These are phyloP conservation scores for Scedosporium boydii DNA, from an alignment of 2,329 filamentous ascomycete species.

Conservation along the genomic window DNA sequence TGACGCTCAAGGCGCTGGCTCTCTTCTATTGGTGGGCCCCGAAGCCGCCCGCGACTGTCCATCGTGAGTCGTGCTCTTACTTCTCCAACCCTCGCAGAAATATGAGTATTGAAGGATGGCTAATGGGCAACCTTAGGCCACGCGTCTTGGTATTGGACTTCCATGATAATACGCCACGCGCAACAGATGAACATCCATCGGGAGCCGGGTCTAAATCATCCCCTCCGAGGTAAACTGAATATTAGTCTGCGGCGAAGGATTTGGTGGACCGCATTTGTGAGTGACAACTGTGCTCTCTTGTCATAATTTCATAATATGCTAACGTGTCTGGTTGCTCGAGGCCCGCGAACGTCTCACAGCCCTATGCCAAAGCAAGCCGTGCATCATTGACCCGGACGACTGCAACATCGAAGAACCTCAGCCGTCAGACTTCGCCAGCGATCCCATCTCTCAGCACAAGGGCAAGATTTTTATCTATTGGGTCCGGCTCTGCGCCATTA, in stretches of 20 bases:
- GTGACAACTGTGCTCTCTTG: slow-evolving; percentile 1
- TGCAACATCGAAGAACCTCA: slow-evolving; percentile 28
- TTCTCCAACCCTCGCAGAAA: too few relatives aligned
- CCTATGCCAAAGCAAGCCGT: slow-evolving; percentile 32
- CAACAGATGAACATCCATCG: slow-evolving; percentile 34
- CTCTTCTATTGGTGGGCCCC: slow-evolving; percentile 37
- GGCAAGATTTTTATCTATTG: slow-evolving; percentile 31
- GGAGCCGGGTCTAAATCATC: slow-evolving; percentile 19
- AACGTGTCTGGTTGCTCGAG: neutral
- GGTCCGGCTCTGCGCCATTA: slow-evolving; percentile 28
- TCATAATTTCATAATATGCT: neutral
- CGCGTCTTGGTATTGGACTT: slow-evolving; percentile 36
- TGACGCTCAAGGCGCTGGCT: slow-evolving; percentile 24
- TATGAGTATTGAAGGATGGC: too few relatives aligned
- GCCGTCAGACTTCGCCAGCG: slow-evolving; percentile 26
- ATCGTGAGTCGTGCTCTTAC: too few relatives aligned
- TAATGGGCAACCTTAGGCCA: slow-evolving; percentile 10
- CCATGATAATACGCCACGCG: slow-evolving; percentile 30
- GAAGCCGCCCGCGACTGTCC: slow-evolving; percentile 24
- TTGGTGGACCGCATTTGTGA: slow-evolving; percentile 30
- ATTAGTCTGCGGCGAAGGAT: slow-evolving; percentile 25
- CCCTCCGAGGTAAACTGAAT: slow-evolving; percentile 11
- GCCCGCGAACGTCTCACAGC: slow-evolving; percentile 28
- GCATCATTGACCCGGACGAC: slow-evolving; percentile 31
- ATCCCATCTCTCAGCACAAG: slow-evolving; percentile 19